Conservation (phyloP, 331 rosid genomes). For the Quercus tomentella region DNA sequence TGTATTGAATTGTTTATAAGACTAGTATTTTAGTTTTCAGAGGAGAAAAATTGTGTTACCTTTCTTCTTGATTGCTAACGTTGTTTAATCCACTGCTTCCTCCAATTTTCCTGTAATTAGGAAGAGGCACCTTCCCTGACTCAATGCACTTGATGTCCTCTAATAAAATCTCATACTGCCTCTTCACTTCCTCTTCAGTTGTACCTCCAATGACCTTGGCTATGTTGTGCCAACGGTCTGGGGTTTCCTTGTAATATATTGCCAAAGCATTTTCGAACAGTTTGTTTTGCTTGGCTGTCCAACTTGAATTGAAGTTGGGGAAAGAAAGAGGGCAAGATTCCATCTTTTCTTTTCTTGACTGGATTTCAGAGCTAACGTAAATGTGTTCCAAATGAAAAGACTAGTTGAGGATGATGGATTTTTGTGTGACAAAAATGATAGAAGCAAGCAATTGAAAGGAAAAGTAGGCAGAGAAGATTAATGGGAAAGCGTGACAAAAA, state of each 20-base stretch:
- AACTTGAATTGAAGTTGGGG: slow-evolving; percentile 20
- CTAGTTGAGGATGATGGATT: slow-evolving; percentile 20
- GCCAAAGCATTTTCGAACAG: slow-evolving; percentile 77
- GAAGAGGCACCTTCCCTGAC: slow-evolving; percentile 56
- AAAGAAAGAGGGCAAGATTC: slow-evolving; percentile 28
- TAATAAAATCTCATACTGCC: slow-evolving; percentile 49
- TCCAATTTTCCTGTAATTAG: slow-evolving; percentile 26
- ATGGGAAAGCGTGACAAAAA: slow-evolving; percentile 16
- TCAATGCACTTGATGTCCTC: slow-evolving; percentile 60
- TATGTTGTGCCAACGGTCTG: slow-evolving; percentile 63
- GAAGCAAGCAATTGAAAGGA: slow-evolving; percentile 2
- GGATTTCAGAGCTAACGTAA: background rate
- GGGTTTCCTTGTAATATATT: slow-evolving; percentile 55
- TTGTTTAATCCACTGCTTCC: slow-evolving; percentile 13
- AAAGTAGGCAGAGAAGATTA: background rate
- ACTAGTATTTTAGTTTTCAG: no score
- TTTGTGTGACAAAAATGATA: slow-evolving; percentile 16
- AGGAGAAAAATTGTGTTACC: slow-evolving; percentile 26
- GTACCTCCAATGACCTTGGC: slow-evolving; percentile 61
- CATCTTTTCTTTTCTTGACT: slow-evolving; percentile 31
- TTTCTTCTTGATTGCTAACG: slow-evolving; percentile 22
- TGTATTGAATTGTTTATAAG: no score
- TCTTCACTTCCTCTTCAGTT: slow-evolving; percentile 59
- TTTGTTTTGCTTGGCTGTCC: slow-evolving; percentile 72
- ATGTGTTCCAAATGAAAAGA: slow-evolving; percentile 1